Evolutionary conservation across 2,329 filamentous ascomycete genomes (phyloP).

Genomic region (Hypoxylon sp.): DNA sequence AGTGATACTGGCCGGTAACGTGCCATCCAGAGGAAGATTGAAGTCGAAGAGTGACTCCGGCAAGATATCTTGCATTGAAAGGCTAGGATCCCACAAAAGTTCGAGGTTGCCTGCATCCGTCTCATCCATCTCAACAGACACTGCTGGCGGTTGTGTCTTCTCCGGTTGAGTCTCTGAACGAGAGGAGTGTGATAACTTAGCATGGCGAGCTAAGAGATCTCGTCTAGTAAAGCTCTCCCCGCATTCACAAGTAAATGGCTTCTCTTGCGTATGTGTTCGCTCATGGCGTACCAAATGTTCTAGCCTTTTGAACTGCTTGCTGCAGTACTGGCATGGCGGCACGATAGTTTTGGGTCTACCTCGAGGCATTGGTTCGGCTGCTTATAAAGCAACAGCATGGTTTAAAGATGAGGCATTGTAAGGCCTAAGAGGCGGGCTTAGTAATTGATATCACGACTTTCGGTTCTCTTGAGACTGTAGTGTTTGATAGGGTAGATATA

Average conservation of each 20-base stretch:
- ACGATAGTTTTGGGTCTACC: conserved; percentile 28
- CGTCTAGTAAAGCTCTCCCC: conserved; percentile 49
- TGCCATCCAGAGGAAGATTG: conserved; percentile 12
- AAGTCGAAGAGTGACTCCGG: conserved; percentile 16
- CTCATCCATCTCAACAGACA: conserved; percentile 8
- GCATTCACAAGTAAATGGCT: conserved; percentile 50
- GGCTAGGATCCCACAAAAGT: conserved; percentile 27
- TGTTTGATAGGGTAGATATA: not conserved
- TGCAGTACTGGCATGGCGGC: conserved; percentile 49
- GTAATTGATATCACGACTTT: not conserved
- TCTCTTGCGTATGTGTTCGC: conserved; percentile 51
- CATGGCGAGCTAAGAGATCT: conserved; percentile 35
- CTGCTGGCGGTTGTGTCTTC: not conserved
- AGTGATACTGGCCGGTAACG: not conserved
- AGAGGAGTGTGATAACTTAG: conserved; percentile 15
- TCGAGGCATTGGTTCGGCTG: conserved; percentile 21
- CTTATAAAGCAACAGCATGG: not conserved
- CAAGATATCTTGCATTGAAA: conserved; percentile 21
- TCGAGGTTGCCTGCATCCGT: conserved; percentile 19
- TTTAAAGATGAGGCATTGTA: not conserved
- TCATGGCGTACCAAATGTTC: conserved; percentile 52
- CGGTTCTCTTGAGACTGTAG: not conserved
- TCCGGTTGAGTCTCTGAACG: conserved; percentile 1
- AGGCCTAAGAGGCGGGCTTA: not conserved
- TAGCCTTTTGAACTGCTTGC: conserved; percentile 49